Base-by-base conservation (phyloP, 495 filamentous ascomycete species). In the Opeltia flavorubescens region DNA sequence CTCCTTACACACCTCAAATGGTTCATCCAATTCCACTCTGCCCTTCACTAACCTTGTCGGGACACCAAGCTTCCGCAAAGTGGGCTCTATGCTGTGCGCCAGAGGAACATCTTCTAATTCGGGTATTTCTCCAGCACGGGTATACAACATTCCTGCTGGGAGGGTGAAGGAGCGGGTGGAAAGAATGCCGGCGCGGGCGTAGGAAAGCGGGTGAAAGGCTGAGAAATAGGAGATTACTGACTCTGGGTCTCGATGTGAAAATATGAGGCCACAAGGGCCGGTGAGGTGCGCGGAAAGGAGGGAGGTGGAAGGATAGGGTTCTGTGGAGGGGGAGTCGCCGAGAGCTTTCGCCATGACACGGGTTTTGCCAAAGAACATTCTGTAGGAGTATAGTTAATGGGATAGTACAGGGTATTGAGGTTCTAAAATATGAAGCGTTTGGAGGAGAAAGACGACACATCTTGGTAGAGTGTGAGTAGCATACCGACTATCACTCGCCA, bases 341-440 rank as follows among this genome's bases (percentile, higher is more conserved):
- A 98, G 81, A 43, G 91, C 86, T 66, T 86, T 82, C 48, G 86
- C 82, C 83, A 95, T 96, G 58, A 95, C 88, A 68, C 95, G 95
- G 39, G 89, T 96, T 65, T 95, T 96, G 63, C 91, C 91, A 64
- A 95, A 95, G 77, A 95, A 95, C 60, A 98, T 62, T 50, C 89
- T 88, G 47, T 41, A 23, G 11, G 40, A 20, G 38, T 11, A 9
- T 33, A 9, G 30, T 33, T 33, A 33, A 33, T 26, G 17, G 7
- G 31, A 39, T 30, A 17, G 13, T 28, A 29, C 33, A 23, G 12
- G 13, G 17, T 9, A 34, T 24, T 2, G 21, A 26, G 13, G 3
- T 8, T 48, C 36, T 36, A 18, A 13, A 13, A 26, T 24, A 18
- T 33, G 12, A 44, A 43, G 8, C 25, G 24, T 24, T 43, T 43